phyloP scores from a whole-genome alignment of 441 rosid genomes.

The Gossypium trilobum region DNA sequence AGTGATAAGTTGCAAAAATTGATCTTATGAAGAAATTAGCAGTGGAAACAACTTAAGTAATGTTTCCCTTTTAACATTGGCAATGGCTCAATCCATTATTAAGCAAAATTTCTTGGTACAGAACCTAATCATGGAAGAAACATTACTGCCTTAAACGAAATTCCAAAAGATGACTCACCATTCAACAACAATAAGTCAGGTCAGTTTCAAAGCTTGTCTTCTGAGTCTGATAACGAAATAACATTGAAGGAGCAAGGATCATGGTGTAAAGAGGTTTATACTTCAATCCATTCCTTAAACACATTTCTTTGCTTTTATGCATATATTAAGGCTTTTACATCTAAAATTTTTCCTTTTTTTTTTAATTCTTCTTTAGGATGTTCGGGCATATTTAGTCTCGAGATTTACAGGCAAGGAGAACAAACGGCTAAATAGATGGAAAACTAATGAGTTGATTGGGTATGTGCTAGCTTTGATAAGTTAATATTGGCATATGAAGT shows the following conservation, averaged over 20 bases:
- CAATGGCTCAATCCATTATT: neutral
- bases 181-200: neutral
- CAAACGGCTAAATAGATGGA: neutral
- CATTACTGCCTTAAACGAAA: neutral
- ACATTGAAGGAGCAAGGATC: neutral
- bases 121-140: neutral
- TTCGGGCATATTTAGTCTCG: neutral
- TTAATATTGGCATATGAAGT: neutral
- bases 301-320: neutral
- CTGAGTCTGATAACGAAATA: neutral
- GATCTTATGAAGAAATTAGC: neutral
- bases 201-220: neutral
- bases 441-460: neutral
- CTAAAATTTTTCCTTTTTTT: too few species aligned
- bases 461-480: neutral
- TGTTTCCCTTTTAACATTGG: neutral
- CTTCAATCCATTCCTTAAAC: too few species aligned
- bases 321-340: neutral
- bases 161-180: neutral
- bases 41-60: neutral
- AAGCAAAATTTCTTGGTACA: neutral
- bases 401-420: neutral
- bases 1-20: neutral
- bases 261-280: neutral
- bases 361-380: neutral